These are phyloP conservation scores for Geosmithia flava DNA, from an alignment of 2,329 filamentous ascomycete species.

Conservation along the genomic window DNA sequence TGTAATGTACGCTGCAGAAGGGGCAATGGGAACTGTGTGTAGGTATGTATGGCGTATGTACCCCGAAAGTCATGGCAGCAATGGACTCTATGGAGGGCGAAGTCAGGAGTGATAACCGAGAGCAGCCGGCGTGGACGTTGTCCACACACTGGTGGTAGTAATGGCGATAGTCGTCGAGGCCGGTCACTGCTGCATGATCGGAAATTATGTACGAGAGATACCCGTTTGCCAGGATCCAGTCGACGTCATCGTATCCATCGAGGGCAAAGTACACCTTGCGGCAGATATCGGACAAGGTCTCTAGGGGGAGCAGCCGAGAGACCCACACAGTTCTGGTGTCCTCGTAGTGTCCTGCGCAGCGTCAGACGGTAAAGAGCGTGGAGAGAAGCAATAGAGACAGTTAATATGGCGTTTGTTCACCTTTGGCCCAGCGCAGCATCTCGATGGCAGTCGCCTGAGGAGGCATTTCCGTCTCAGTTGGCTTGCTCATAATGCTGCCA, in stretches of 20 bases:
- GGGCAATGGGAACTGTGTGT: too few relatives aligned
- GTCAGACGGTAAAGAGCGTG: too few relatives aligned
- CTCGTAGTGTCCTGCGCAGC: too few relatives aligned
- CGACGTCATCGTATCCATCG: constrained; percentile 15
- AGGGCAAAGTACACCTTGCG: constrained; percentile 21
- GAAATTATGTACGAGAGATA: constrained; percentile 21
- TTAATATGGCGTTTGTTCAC: constrained; percentile 10
- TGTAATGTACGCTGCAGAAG: too few relatives aligned
- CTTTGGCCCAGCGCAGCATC: constrained; percentile 18
- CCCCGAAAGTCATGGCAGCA: constrained; percentile 19
- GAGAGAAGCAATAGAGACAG: too few relatives aligned
- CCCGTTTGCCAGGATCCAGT: constrained; percentile 21
- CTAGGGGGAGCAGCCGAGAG: constrained; percentile 18
- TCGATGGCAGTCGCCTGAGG: constrained; percentile 5
- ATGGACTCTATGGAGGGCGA: constrained; percentile 17
- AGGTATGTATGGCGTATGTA: constrained; percentile 7
- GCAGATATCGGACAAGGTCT: constrained; percentile 16
- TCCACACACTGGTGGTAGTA: constrained; percentile 12
- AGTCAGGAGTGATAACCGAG: constrained; percentile 16
- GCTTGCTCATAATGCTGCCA: too few relatives aligned
- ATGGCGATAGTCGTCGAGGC: constrained; percentile 8
- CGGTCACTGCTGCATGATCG: constrained; percentile 14
- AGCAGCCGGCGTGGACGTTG: constrained; percentile 13
- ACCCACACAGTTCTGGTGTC: too few relatives aligned
- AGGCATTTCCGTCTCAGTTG: too few relatives aligned